Conservation (phyloP, 257 asterid genomes). For the Pogostemon cablin region DNA sequence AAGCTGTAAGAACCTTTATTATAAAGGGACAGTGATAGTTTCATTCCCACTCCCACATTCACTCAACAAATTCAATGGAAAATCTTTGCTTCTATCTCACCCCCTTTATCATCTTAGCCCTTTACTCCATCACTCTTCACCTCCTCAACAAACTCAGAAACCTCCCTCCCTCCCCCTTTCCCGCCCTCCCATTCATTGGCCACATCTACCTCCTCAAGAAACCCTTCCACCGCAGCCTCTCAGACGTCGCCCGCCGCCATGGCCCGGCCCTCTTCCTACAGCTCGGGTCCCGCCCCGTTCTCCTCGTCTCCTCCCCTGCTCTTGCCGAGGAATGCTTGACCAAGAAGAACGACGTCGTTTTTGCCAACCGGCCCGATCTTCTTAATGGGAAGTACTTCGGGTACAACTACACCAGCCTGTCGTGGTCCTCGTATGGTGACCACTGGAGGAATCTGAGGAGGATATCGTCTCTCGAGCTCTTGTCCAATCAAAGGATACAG, state of each 20-base stretch:
- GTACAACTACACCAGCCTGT: constrained; percentile 59
- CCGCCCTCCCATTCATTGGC: constrained; percentile 66
- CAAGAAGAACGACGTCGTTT: constrained; percentile 51
- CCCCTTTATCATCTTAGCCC: constrained; percentile 39
- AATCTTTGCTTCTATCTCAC: constrained; percentile 35
- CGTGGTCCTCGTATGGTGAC: constrained; percentile 66
- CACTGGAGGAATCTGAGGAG: constrained; percentile 69
- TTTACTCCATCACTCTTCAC: constrained; percentile 35
- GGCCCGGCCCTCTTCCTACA: constrained; percentile 65
- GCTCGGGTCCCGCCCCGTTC: constrained; percentile 62
- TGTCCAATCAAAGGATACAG: constrained; percentile 47
- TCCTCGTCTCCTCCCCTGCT: constrained; percentile 63
- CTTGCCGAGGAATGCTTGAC: constrained; percentile 67
- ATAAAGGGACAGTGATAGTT: too few relatives aligned
- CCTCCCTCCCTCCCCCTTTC: constrained; percentile 72
- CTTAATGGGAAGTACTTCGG: constrained; percentile 73
- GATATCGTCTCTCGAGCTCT: constrained; percentile 48
- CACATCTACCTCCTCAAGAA: constrained; percentile 58
- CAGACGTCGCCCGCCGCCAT: constrained; percentile 44
- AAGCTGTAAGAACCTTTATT: too few relatives aligned
- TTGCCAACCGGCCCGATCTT: constrained; percentile 71
- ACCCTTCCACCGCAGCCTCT: constrained; percentile 62
- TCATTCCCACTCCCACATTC: not conserved
- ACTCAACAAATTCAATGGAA: constrained; percentile 32
- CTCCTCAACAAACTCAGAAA: constrained; percentile 46